These are phyloP conservation scores for Paramecium caudatum DNA, from an alignment of 73 alveolate genomes.

Conservation along the genomic window DNA sequence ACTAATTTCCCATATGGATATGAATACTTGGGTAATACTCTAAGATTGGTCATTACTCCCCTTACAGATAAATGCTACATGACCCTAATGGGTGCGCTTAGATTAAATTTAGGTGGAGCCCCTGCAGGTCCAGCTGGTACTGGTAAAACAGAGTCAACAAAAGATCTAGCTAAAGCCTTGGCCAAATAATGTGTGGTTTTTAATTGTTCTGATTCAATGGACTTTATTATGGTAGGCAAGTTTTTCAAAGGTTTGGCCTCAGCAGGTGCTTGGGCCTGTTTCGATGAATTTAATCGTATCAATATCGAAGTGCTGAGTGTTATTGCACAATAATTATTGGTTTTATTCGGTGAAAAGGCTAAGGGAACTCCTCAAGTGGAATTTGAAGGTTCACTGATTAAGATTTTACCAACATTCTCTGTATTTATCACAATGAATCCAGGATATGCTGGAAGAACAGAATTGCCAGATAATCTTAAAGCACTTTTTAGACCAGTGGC, in stretches of 20 bases:
- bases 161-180: constrained; percentile 99
- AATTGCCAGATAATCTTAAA: constrained; percentile 98
- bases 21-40: constrained; percentile 99
- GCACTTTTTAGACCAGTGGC: constrained; percentile 99
- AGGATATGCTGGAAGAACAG: constrained; percentile 99
- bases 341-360: constrained; percentile 91
- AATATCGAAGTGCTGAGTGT: constrained; percentile 94
- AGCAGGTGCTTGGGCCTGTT: constrained; percentile 99
- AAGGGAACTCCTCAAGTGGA: constrained; percentile 89
- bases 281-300: constrained; percentile 99
- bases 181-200: constrained; percentile 99
- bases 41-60: constrained; percentile 99
- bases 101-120: constrained; percentile 98
- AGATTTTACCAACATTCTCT: constrained; percentile 98
- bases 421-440: constrained; percentile 99
- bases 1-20: constrained; percentile 99
- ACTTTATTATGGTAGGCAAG: constrained; percentile 99
- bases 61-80: constrained; percentile 99
- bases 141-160: constrained; percentile 99
- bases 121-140: constrained; percentile 99
- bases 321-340: constrained; percentile 94
- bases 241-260: constrained; percentile 99
- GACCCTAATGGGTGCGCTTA: constrained; percentile 99
- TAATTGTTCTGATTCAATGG: constrained; percentile 92
- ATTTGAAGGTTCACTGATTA: constrained; percentile 95